Base-by-base conservation (phyloP, 306 rosid species). In the Quercus engelmannii region DNA sequence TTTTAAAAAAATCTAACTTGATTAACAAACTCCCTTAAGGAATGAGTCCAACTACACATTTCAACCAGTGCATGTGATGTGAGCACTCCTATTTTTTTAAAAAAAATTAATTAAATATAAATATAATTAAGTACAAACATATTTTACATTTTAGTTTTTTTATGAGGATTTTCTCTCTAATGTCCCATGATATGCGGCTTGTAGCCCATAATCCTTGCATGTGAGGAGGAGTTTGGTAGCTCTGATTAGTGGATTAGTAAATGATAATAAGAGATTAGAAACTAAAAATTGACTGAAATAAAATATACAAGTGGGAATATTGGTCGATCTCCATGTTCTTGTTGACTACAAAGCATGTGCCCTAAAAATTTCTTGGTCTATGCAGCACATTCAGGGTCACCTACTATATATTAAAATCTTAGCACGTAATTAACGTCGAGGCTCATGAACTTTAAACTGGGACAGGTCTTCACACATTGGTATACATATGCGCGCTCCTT, bases 341-440 rank as follows among this genome's bases (percentile, higher is more conserved):
- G 86, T 90, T 85, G 87, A 88, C 87, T 59, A 18, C 20, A 73
- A 83, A 83, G 87, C 88, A 90, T 90, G 85, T 87, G 91, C 71
- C 62, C 7, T 26, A 8, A 41, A 54, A 54, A 62, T 79, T 68
- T 81, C 35, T 31, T 52, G 30, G 31, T 33, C 58, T 51, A 52
- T 38, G 78, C 75, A 80, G 54, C 85, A 73, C 30, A 77, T 62
- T 46, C 80, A 73, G 46, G 67, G 33, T 61, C 84, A 25, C 83
- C 76, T 77, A 30, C 55, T 72, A 76, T 38, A 69, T 41, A 71
- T 76, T 81, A 81, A 75, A 83, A 61, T 79, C 10, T 52, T 68
- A 78, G 81, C 68, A 74, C 76, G 61, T 59, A 56, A 57, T 74
- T 38, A 49, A 49, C 17, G 14, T 49, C 54, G 54, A 49, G 54